phyloP scores from a whole-genome alignment of 495 filamentous ascomycete genomes.

The Aspergillus asperescens region DNA sequence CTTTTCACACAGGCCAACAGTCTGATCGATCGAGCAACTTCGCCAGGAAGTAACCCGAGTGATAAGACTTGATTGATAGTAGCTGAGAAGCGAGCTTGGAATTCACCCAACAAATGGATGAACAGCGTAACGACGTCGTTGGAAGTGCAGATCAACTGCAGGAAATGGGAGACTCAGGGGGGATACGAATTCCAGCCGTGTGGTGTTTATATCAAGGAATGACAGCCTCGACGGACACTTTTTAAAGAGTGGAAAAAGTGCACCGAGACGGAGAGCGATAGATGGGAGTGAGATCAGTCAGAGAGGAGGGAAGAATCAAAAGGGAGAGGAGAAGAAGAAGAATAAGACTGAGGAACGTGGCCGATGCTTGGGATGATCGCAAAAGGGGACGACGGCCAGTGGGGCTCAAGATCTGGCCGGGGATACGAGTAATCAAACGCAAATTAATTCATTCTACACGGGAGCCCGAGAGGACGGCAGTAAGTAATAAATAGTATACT shows the following conservation, averaged over 20 bases:
- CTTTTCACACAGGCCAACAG: slow-evolving; percentile 32
- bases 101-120: slow-evolving; percentile 1
- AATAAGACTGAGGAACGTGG: slow-evolving; percentile 12
- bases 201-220: slow-evolving; percentile 29
- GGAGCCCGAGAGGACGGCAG: slow-evolving; percentile 6
- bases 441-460: slow-evolving; percentile 20
- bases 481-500: background rate
- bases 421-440: slow-evolving; percentile 24
- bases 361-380: slow-evolving; percentile 11
- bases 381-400: slow-evolving; percentile 12
- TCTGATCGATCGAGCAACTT: slow-evolving; percentile 27
- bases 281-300: slow-evolving; percentile 14
- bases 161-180: slow-evolving; percentile 12
- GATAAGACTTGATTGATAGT: slow-evolving; percentile 11
- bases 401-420: slow-evolving; percentile 25
- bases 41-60: slow-evolving; percentile 37
- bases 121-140: background rate
- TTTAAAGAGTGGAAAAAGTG: slow-evolving; percentile 36
- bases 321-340: slow-evolving; percentile 19
- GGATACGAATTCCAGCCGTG: slow-evolving; percentile 20
- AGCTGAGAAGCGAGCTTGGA: slow-evolving; percentile 8
- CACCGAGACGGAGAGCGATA: slow-evolving; percentile 21
- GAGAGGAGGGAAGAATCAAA: slow-evolving; percentile 19
- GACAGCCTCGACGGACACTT: slow-evolving; percentile 34
- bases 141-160: slow-evolving; percentile 39